phyloP scores from a whole-genome alignment of 192 early-diverging fungal species.

The Cetraspora pellucida region DNA sequence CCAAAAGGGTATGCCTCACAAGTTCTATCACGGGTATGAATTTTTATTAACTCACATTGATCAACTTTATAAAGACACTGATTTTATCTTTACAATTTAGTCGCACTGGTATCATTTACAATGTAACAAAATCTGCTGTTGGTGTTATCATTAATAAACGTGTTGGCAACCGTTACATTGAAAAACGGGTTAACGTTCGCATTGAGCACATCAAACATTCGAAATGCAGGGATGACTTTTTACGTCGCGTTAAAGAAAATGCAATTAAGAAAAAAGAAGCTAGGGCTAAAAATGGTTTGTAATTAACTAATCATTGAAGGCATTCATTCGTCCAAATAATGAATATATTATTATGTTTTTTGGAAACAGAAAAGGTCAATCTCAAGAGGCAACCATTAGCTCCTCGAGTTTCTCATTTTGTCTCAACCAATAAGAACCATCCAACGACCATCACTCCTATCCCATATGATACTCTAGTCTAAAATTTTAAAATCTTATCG shows the following conservation, averaged over 20 bases:
- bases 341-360: background rate
- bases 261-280: constrained; percentile 82
- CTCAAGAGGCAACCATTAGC: constrained; percentile 89
- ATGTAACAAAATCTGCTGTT: constrained; percentile 99
- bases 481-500: background rate
- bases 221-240: constrained; percentile 98
- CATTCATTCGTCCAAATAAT: background rate
- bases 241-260: constrained; percentile 97
- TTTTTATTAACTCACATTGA: background rate
- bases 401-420: constrained; percentile 86
- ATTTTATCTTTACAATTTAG: constrained; percentile 44
- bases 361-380: constrained; percentile 58
- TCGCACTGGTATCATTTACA: constrained; percentile 98
- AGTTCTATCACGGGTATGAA: constrained; percentile 95
- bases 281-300: constrained; percentile 68
- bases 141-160: constrained; percentile 99
- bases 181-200: constrained; percentile 98
- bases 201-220: constrained; percentile 99
- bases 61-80: background rate
- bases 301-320: background rate
- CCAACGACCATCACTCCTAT: constrained; percentile 94
- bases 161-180: constrained; percentile 97
- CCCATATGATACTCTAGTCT: constrained; percentile 76
- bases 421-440: constrained; percentile 85
- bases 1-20: constrained; percentile 99